Conservation (phyloP, 1,284 basidiomycete genomes). For the Apiotrichum gracile region DNA sequence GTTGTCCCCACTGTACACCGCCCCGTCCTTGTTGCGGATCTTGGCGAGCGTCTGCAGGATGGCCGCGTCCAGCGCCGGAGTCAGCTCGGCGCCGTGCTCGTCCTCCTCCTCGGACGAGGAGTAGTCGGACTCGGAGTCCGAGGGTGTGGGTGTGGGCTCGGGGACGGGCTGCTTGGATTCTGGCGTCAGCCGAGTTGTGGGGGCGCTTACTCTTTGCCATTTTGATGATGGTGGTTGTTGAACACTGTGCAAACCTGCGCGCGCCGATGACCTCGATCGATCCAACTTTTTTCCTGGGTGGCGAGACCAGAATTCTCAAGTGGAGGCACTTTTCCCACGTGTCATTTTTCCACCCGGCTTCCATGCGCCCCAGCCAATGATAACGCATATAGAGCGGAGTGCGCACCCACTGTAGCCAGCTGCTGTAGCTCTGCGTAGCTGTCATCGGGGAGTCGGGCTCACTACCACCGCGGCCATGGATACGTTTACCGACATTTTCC, state of each 20-base stretch:
- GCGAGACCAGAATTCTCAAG: neutral
- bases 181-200: neutral
- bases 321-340: neutral
- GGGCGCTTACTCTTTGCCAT: neutral
- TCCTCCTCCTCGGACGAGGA: slow-evolving; percentile 62
- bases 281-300: neutral
- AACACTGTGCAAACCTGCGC: too few species aligned
- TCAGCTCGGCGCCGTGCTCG: slow-evolving; percentile 91
- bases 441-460: too few species aligned
- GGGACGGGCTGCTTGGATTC: neutral
- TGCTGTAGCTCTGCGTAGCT: too few species aligned
- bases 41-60: slow-evolving; percentile 84
- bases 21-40: slow-evolving; percentile 75
- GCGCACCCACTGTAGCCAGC: too few species aligned
- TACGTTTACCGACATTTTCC: too few species aligned
- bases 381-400: too few species aligned
- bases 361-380: too few species aligned
- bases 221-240: neutral
- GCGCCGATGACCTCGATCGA: neutral
- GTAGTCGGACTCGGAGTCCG: slow-evolving; percentile 25
- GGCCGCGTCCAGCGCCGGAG: slow-evolving; percentile 88
- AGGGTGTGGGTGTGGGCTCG: neutral
- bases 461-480: too few species aligned
- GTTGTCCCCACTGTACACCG: slow-evolving; percentile 56
- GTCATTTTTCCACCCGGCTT: too few species aligned